A percentile compares a stretch with the other conserved stretches of the same genome.
Conservation (phyloP, 1,139 yeast species). For the Zygosaccharomyces pseudobailii region DNA sequence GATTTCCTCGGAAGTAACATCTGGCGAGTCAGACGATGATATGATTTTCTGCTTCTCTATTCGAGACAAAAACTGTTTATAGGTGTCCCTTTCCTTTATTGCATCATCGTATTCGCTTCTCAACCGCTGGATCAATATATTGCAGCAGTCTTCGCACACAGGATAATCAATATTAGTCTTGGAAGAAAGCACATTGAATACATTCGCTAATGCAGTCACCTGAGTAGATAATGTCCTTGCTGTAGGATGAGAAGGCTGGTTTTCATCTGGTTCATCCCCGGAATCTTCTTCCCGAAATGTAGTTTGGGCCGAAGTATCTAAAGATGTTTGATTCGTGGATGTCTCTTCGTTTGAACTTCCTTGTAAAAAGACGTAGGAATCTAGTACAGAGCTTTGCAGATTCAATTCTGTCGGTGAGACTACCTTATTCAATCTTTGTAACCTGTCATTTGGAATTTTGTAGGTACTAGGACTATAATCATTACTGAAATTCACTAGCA, state of each 20-base stretch:
- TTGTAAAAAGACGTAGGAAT: slow-evolving; percentile 14
- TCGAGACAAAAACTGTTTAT: slow-evolving; percentile 65
- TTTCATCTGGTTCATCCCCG: slow-evolving; percentile 13
- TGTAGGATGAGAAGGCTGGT: slow-evolving; percentile 11
- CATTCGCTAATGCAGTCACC: slow-evolving; percentile 48
- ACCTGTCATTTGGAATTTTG: slow-evolving; percentile 36
- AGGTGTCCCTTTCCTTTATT: slow-evolving; percentile 73
- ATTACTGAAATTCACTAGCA: slow-evolving; percentile 36
- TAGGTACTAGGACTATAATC: slow-evolving; percentile 16
- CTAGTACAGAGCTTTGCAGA: slow-evolving; percentile 9
- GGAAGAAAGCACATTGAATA: slow-evolving; percentile 60
- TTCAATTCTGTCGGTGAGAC: slow-evolving; percentile 20
- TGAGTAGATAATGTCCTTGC: slow-evolving; percentile 39
- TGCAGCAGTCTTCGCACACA: slow-evolving; percentile 82
- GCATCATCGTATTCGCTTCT: slow-evolving; percentile 68
- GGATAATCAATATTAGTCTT: slow-evolving; percentile 85
- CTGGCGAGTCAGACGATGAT: slow-evolving; percentile 33
- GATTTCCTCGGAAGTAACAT: slow-evolving; percentile 15
- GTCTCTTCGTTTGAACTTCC: slow-evolving; percentile 5
- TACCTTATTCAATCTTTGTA: slow-evolving; percentile 29
- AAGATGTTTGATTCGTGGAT: slow-evolving; percentile 6
- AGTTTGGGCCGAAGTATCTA: slow-evolving; percentile 10
- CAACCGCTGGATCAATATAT: slow-evolving; percentile 58
- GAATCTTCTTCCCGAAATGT: slow-evolving; percentile 18
- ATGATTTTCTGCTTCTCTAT: slow-evolving; percentile 53